Evolutionary conservation across 768 basidiomycete species (phyloP).

Genomic region (Hysterangium stoloniferum): DNA sequence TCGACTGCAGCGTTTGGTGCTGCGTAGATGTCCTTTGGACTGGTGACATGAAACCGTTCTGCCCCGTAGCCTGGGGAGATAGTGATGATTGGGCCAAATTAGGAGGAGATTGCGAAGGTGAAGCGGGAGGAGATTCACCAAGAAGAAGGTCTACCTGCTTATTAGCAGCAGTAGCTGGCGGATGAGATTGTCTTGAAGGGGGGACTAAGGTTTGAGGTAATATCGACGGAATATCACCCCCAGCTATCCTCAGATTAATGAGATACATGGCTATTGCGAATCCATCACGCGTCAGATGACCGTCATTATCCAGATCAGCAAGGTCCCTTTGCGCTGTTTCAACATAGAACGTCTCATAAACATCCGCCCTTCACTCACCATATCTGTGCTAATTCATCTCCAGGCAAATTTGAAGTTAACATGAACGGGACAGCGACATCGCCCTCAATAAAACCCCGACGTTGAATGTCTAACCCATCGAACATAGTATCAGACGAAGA

Average conservation of each 20-base stretch:
- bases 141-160: slow-evolving; percentile 40
- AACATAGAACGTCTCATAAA: slow-evolving; percentile 8
- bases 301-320: slow-evolving; percentile 82
- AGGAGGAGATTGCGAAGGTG: slow-evolving; percentile 13
- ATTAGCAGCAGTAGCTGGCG: slow-evolving; percentile 25
- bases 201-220: slow-evolving; percentile 75
- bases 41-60: background rate
- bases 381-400: slow-evolving; percentile 78
- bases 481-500: slow-evolving; percentile 71
- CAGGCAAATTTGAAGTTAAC: slow-evolving; percentile 78
- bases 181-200: slow-evolving; percentile 29
- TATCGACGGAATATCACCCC: slow-evolving; percentile 63
- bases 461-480: slow-evolving; percentile 67
- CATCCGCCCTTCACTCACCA: slow-evolving; percentile 51
- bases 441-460: slow-evolving; percentile 79
- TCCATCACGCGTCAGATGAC: slow-evolving; percentile 78
- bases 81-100: background rate
- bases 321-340: slow-evolving; percentile 65
- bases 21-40: background rate
- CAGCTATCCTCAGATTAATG: slow-evolving; percentile 78
- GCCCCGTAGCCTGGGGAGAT: background rate
- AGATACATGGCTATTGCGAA: slow-evolving; percentile 95
- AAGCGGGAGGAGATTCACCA: slow-evolving; percentile 30
- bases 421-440: slow-evolving; percentile 95
- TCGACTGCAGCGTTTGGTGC: slow-evolving; percentile 28